phyloP scores from a whole-genome alignment of 1,284 basidiomycete genomes.

The Chondrostereum purpureum region DNA sequence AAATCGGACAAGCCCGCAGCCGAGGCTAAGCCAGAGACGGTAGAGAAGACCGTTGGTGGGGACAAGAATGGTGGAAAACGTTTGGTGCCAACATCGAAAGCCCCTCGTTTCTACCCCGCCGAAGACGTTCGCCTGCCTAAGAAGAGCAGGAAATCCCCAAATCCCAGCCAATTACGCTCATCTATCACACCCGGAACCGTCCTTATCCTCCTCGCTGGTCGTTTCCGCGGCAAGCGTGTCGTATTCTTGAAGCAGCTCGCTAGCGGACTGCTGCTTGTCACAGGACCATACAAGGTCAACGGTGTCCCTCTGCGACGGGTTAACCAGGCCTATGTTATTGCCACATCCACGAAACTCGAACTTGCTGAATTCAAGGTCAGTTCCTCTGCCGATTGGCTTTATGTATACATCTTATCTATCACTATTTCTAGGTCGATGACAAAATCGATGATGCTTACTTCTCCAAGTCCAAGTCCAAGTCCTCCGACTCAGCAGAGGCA shows the following conservation, averaged over 20 bases:
- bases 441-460: slow-evolving; percentile 97
- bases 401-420: slow-evolving; percentile 12
- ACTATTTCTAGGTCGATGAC: slow-evolving; percentile 58
- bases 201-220: slow-evolving; percentile 95
- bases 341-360: slow-evolving; percentile 95
- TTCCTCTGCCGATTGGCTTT: slow-evolving; percentile 15
- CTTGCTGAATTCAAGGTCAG: slow-evolving; percentile 72
- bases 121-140: slow-evolving; percentile 91
- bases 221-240: slow-evolving; percentile 97
- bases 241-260: slow-evolving; percentile 97
- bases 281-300: slow-evolving; percentile 98
- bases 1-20: slow-evolving; percentile 64
- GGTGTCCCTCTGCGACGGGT: slow-evolving; percentile 98
- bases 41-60: slow-evolving; percentile 84
- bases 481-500: slow-evolving; percentile 77
- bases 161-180: slow-evolving; percentile 73
- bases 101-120: slow-evolving; percentile 93
- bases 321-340: slow-evolving; percentile 99
- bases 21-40: slow-evolving; percentile 50
- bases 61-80: slow-evolving; percentile 91
- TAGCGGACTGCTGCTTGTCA: slow-evolving; percentile 91
- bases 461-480: slow-evolving; percentile 71
- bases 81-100: slow-evolving; percentile 80
- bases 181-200: slow-evolving; percentile 94
- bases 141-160: slow-evolving; percentile 84